phyloP scores from a whole-genome alignment of 1,284 basidiomycete species.

The Fomitopsis schrenkii region DNA sequence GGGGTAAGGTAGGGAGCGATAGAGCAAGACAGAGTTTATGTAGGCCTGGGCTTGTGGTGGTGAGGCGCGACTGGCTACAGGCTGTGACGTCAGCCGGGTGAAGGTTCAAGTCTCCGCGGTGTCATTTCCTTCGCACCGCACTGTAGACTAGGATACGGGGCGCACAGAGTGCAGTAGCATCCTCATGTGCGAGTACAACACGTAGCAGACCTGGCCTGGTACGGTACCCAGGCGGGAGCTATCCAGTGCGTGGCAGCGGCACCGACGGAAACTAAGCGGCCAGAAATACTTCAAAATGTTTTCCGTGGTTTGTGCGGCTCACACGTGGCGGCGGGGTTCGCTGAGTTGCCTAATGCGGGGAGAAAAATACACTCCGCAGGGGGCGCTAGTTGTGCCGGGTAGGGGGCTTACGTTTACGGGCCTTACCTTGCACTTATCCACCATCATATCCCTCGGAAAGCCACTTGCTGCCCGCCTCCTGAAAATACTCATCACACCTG shows the following conservation, averaged over 20 bases:
- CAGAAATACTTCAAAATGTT: background rate
- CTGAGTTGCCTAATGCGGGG: background rate
- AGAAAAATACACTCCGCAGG: background rate
- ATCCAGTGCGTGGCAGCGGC: background rate
- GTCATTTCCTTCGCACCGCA: background rate
- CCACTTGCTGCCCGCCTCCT: constrained; percentile 1
- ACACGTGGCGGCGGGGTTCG: background rate
- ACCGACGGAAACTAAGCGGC: background rate
- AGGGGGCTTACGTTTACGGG: background rate
- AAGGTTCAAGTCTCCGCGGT: background rate
- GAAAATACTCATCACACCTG: background rate
- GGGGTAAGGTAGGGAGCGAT: background rate
- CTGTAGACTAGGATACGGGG: background rate
- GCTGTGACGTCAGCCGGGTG: constrained; percentile 7
- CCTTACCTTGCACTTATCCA: constrained; percentile 1
- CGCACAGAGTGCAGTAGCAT: background rate
- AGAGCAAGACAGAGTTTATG: background rate
- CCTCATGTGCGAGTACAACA: no score
- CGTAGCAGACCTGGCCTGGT: background rate
- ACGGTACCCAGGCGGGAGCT: background rate
- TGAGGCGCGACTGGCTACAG: constrained; percentile 2
- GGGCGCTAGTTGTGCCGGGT: background rate
- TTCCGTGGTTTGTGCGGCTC: background rate
- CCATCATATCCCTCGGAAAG: background rate
- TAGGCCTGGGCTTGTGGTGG: background rate